phyloP scores from a whole-genome alignment of 108 stramenopile species.

The Chaetoceros tenuissimus region DNA sequence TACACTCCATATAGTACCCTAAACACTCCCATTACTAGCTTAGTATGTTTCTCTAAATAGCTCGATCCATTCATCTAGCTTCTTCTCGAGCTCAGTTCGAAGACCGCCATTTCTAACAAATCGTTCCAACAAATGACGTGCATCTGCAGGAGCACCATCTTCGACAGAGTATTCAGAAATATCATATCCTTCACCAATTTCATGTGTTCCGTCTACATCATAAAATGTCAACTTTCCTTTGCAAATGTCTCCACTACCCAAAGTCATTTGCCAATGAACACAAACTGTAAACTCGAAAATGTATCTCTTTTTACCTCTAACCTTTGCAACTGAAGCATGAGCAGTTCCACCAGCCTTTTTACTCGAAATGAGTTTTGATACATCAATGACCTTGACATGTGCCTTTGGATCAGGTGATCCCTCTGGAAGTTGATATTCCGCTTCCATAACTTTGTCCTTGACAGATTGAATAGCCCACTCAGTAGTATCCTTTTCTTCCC shows the following conservation, averaged over 20 bases:
- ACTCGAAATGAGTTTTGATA: slow-evolving; percentile 8
- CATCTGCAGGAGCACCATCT: slow-evolving; percentile 31
- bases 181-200: slow-evolving; percentile 74
- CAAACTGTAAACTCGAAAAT: slow-evolving; percentile 81
- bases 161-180: slow-evolving; percentile 54
- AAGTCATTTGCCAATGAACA: slow-evolving; percentile 47
- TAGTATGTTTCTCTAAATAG: slow-evolving; percentile 54
- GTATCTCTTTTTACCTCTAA: slow-evolving; percentile 86
- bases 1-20: too few relatives aligned
- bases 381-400: slow-evolving; percentile 21
- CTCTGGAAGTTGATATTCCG: slow-evolving; percentile 49
- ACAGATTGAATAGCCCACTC: slow-evolving; percentile 76
- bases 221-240: slow-evolving; percentile 57
- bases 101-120: slow-evolving; percentile 72
- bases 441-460: slow-evolving; percentile 30
- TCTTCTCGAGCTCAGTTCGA: slow-evolving; percentile 48
- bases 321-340: slow-evolving; percentile 75
- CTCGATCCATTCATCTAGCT: slow-evolving; percentile 73
- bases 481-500: slow-evolving; percentile 88
- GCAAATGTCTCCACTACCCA: slow-evolving; percentile 33
- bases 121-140: slow-evolving; percentile 53
- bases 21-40: not conserved
- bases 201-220: slow-evolving; percentile 79
- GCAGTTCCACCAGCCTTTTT: slow-evolving; percentile 19
- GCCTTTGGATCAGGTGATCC: slow-evolving; percentile 64